Base-by-base conservation (phyloP, 176 grass and related monocot genomes). In the Zoysia pacifica region DNA sequence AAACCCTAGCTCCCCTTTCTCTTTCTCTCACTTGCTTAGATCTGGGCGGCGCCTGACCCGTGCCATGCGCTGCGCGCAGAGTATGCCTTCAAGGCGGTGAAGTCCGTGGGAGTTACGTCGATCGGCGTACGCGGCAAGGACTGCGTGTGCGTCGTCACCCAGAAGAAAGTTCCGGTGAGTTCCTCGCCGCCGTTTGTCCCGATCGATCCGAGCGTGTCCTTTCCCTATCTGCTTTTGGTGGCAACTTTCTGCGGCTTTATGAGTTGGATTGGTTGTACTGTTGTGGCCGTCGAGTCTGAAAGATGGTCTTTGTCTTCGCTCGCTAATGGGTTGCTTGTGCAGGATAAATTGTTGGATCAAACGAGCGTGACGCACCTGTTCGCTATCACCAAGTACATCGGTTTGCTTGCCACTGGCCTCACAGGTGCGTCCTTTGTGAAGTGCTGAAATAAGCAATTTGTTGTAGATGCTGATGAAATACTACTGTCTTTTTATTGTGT, bases 11-110 rank as follows among this genome's bases (percentile, higher is more conserved):
- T 5, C 11, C 6, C 15, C 5, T 10, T 41, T 7, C 6, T 13
- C 4, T 13, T 67, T 19, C 10, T 7, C 4, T 11, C 15, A 14
- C 4, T 6, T n/a, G 39, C 35, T 54, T 78, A 73, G 64, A 70
- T 93, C 78, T 79, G 72, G 18, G 40, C 12, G 28, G 42, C 3
- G 75, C 38, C 54, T 85, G 67, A 84, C 59, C 55, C 13, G 45
- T 80, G 39, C 14, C 52, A 46, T 72, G 59, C 67, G 40, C 9
- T 77, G 3, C 9, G 62, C 13, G 73, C 80, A 99, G 97, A 99
- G 88, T 99, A 99, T 83, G 97, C 97, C 39, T 99, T 99, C 88
- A 99, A 99, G 87, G 97, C 97, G 37, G 97, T 99, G 35, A 99
- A 99, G 76, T 94, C 97, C 48, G 77, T 82, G 67, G 97, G 97